phyloP scores from a whole-genome alignment of 2,329 filamentous ascomycete species.

The Ophiostoma ulmi region DNA sequence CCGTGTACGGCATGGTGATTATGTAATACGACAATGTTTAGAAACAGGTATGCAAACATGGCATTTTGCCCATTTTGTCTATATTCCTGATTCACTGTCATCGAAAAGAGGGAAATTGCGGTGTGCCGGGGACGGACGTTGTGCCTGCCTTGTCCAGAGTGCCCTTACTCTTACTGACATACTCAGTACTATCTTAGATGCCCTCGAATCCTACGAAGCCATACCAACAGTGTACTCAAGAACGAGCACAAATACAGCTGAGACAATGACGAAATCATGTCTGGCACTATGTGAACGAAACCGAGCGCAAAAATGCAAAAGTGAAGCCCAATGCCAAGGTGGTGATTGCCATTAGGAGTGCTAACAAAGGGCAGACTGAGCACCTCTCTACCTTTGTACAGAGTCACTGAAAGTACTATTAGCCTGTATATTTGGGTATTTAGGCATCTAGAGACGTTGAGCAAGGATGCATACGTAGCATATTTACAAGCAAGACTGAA shows the following conservation, averaged over 20 bases:
- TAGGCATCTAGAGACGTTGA: no score
- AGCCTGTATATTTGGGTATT: no score
- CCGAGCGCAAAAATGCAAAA: neutral
- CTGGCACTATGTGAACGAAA: neutral
- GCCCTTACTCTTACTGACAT: neutral
- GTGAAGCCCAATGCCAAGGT: neutral
- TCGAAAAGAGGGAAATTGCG: conserved; percentile 27
- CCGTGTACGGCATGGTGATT: conserved; percentile 25
- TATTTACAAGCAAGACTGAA: no score
- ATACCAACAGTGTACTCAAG: no score
- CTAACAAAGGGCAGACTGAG: no score
- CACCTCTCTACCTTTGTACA: no score
- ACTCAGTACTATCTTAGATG: no score
- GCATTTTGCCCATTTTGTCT: neutral
- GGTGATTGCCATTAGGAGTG: conserved; percentile 1
- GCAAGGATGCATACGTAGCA: no score
- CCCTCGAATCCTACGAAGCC: no score
- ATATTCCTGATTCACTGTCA: conserved; percentile 25
- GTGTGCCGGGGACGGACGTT: neutral
- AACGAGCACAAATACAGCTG: neutral
- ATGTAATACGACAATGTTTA: neutral
- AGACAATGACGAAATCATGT: neutral
- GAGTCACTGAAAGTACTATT: no score
- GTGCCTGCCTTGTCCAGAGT: neutral
- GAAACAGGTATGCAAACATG: neutral